Base-by-base conservation (phyloP, 2,329 filamentous ascomycete genomes). In the Neonectria faginata region DNA sequence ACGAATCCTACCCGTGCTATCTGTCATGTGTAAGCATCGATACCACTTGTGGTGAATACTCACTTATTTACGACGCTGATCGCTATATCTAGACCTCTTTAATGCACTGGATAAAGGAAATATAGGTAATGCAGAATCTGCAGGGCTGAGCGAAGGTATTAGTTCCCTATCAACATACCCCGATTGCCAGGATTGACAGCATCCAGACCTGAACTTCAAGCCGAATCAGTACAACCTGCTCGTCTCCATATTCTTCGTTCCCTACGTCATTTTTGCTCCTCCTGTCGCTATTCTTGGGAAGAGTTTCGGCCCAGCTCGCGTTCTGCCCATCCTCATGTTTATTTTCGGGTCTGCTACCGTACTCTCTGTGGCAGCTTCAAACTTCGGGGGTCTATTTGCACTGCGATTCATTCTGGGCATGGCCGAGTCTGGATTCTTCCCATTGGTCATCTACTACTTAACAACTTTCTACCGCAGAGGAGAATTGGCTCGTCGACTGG, bases 181-280 rank as follows among this genome's bases (percentile, higher is more conserved):
- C 80, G n/a, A 77, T 84, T 67, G 83, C 80, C 0, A 80, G 53
- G 29, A 61, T 53, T 29, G 51, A 68, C 77, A 79, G 78, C 3
- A 74, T 82, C 12, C 73, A 83, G 79, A 81, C 55, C 76, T 82
- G 22, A 62, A 85, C 59, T 87, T 93, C 81, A 84, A 85, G 58
- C 62, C 74, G 3, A 84, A 88, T 71, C 85, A 92, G 76, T 92
- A 93, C 81, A 93, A 92, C 77, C 85, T 89, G 50, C 83, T 92
- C 51, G 78, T 94, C 44, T 87, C 84, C 68, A 88, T 94, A 67
- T 94, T 94, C 81, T 93, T 91, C 77, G 82, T 93, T 6, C 91
- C 91, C 0, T 93, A 90, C 74, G 91, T 93, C 57, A 74, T 93
- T 42, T 90, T 89, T 60, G 91, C 90, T 0, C 90, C 89, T 0